Evolutionary conservation across 148 eudicot species (phyloP).

Genomic region (Simmondsia chinensis): DNA sequence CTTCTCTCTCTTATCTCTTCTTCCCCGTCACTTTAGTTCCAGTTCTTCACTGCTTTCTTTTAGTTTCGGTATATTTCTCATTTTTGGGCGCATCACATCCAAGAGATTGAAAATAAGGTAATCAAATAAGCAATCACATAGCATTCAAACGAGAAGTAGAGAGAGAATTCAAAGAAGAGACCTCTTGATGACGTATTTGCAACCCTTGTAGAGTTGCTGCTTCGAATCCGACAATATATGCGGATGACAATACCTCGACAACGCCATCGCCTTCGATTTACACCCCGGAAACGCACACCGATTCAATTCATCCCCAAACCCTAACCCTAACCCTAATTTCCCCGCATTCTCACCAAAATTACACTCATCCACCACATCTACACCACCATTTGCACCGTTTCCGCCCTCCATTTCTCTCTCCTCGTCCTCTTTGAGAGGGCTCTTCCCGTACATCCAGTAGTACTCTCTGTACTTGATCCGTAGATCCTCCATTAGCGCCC

Average conservation of each 20-base stretch:
- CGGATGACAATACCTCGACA: slow-evolving; percentile 36
- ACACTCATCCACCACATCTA: not conserved
- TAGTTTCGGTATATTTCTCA: too few relatives aligned
- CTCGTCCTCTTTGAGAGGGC: slow-evolving; percentile 25
- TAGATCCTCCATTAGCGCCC: slow-evolving; percentile 63
- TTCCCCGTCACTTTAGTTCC: too few relatives aligned
- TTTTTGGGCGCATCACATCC: too few relatives aligned
- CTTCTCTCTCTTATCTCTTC: too few relatives aligned
- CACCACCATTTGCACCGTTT: slow-evolving; percentile 1
- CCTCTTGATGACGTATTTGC: slow-evolving; percentile 35
- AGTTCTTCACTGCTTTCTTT: too few relatives aligned
- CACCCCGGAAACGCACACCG: slow-evolving; percentile 38
- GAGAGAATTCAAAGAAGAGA: not conserved
- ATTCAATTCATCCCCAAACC: slow-evolving; percentile 4
- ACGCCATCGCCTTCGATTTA: slow-evolving; percentile 45
- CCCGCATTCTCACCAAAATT: too few relatives aligned
- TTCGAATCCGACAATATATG: slow-evolving; percentile 43
- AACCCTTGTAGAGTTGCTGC: slow-evolving; percentile 42
- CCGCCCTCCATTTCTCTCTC: slow-evolving; percentile 2
- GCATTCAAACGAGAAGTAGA: not conserved
- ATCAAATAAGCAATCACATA: too few relatives aligned
- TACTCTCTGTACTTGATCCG: slow-evolving; percentile 34
- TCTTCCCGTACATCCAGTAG: slow-evolving; percentile 38
- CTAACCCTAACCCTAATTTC: slow-evolving; percentile 25
- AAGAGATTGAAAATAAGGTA: too few relatives aligned